A percentile compares a stretch with the other conserved stretches of the same genome.
These are phyloP conservation scores for Emmonsia crescens DNA, from an alignment of 2,329 filamentous ascomycete genomes.

Conservation along the genomic window DNA sequence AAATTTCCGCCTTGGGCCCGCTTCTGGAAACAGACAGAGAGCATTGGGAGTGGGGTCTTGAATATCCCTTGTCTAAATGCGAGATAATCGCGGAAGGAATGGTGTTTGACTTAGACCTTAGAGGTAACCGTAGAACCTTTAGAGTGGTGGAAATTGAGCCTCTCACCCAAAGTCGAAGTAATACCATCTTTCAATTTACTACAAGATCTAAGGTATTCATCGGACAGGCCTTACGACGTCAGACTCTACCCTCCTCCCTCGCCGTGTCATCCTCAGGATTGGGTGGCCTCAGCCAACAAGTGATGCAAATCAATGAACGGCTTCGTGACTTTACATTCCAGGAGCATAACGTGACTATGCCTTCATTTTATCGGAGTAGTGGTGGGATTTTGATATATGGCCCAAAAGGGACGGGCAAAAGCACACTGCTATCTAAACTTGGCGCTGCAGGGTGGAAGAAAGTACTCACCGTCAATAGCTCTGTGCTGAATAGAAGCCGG, in stretches of 20 bases:
- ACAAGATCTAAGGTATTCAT: slow-evolving; percentile 24
- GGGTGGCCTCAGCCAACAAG: slow-evolving; percentile 56
- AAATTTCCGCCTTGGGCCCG: slow-evolving; percentile 11
- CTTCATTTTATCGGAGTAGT: slow-evolving; percentile 31
- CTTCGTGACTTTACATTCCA: slow-evolving; percentile 45
- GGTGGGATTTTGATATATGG: slow-evolving; percentile 67
- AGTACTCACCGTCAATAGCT: slow-evolving; percentile 42
- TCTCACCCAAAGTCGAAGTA: slow-evolving; percentile 32
- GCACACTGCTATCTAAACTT: slow-evolving; percentile 58
- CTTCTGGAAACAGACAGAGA: slow-evolving; percentile 27
- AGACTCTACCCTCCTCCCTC: slow-evolving; percentile 12
- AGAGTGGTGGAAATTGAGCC: slow-evolving; percentile 48
- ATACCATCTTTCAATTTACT: slow-evolving; percentile 29
- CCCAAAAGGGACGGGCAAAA: slow-evolving; percentile 75
- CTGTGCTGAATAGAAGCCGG: slow-evolving; percentile 24
- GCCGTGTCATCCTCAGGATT: slow-evolving; percentile 41
- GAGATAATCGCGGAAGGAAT: slow-evolving; percentile 62
- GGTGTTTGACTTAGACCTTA: slow-evolving; percentile 52
- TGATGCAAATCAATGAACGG: slow-evolving; percentile 55
- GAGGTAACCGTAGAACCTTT: slow-evolving; percentile 51
- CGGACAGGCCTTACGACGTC: slow-evolving; percentile 12
- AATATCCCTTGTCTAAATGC: slow-evolving; percentile 40
- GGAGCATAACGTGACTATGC: slow-evolving; percentile 25
- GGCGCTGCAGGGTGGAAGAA: slow-evolving; percentile 59
- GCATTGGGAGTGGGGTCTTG: slow-evolving; percentile 41